phyloP scores from a whole-genome alignment of 371 early-diverging fungal genomes.

The Mucor circinelloides region DNA sequence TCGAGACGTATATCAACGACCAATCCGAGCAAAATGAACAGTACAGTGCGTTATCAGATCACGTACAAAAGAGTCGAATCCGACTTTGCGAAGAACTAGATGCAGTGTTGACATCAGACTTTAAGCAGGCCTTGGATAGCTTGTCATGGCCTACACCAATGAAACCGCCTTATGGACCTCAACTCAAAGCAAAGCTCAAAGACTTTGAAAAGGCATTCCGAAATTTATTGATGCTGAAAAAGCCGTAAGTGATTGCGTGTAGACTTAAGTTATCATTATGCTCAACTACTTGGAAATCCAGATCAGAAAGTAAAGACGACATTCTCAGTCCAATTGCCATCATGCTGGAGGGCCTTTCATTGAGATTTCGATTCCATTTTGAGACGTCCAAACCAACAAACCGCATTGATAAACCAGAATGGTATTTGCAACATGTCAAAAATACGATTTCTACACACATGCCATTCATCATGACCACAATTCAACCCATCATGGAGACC shows the following conservation, averaged over 20 bases:
- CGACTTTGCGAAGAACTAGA: constrained; percentile 46
- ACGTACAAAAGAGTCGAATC: constrained; percentile 28
- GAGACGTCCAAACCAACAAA: constrained; percentile 78
- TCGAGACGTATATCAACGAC: constrained; percentile 24
- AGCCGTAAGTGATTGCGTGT: constrained; percentile 32
- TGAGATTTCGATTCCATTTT: constrained; percentile 82
- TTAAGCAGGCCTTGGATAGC: constrained; percentile 43
- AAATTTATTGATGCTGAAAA: constrained; percentile 46
- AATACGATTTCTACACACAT: constrained; percentile 52
- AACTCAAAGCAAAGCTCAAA: constrained; percentile 35
- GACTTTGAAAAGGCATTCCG: constrained; percentile 45
- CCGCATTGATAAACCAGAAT: constrained; percentile 72
- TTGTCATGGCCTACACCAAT: constrained; percentile 60
- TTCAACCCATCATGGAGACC: constrained; percentile 38
- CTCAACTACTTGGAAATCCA: not conserved
- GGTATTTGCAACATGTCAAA: constrained; percentile 70
- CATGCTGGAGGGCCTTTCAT: constrained; percentile 64
- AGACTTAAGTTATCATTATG: not conserved
- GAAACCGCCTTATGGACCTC: constrained; percentile 42
- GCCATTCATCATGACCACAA: constrained; percentile 37
- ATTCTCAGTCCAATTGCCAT: constrained; percentile 53
- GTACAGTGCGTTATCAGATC: constrained; percentile 23
- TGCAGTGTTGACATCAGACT: constrained; percentile 42
- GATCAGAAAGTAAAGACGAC: not conserved
- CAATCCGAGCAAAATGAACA: constrained; percentile 14